These are phyloP conservation scores for Lavandula angustifolia DNA, from an alignment of 257 asterid species.

Conservation along the genomic window DNA sequence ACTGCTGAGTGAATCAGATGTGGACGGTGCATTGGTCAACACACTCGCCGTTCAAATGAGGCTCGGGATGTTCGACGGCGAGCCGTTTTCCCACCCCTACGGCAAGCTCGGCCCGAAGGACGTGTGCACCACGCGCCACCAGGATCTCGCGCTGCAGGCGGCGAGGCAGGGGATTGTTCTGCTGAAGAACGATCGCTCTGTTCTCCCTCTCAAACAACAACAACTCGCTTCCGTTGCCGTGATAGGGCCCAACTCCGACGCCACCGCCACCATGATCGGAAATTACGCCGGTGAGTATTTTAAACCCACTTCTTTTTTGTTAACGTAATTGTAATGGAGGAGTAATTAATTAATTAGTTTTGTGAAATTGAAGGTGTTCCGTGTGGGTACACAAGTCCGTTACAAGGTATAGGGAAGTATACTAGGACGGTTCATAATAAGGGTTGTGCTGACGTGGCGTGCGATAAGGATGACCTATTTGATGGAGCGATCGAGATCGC, in stretches of 20 bases:
- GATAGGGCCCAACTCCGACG: slow-evolving; percentile 73
- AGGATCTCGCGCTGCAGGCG: slow-evolving; percentile 68
- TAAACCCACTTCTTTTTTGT: slow-evolving; percentile 7
- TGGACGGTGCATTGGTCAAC: slow-evolving; percentile 50
- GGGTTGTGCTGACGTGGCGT: slow-evolving; percentile 65
- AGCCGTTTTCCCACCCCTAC: slow-evolving; percentile 45
- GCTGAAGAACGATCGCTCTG: slow-evolving; percentile 52
- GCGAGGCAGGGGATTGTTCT: slow-evolving; percentile 79
- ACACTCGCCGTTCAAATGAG: slow-evolving; percentile 73
- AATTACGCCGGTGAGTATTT: slow-evolving; percentile 63
- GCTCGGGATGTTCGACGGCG: slow-evolving; percentile 83
- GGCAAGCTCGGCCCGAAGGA: slow-evolving; percentile 59
- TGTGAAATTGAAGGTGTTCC: slow-evolving; percentile 45
- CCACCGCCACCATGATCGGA: slow-evolving; percentile 67
- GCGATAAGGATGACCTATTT: slow-evolving; percentile 45
- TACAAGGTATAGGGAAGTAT: slow-evolving; percentile 62
- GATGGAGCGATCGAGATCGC: slow-evolving; percentile 59
- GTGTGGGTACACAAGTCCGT: slow-evolving; percentile 64
- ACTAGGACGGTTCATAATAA: slow-evolving; percentile 43
- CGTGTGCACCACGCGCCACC: slow-evolving; percentile 60
- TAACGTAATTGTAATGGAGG: background rate
- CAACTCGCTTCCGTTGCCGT: slow-evolving; percentile 49
- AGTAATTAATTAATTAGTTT: background rate
- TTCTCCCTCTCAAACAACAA: slow-evolving; percentile 57
- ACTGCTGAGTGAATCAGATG: slow-evolving; percentile 46